These are phyloP conservation scores for Wickerhamiella bombiphila DNA, from an alignment of 805 yeast genomes.

Conservation along the genomic window DNA sequence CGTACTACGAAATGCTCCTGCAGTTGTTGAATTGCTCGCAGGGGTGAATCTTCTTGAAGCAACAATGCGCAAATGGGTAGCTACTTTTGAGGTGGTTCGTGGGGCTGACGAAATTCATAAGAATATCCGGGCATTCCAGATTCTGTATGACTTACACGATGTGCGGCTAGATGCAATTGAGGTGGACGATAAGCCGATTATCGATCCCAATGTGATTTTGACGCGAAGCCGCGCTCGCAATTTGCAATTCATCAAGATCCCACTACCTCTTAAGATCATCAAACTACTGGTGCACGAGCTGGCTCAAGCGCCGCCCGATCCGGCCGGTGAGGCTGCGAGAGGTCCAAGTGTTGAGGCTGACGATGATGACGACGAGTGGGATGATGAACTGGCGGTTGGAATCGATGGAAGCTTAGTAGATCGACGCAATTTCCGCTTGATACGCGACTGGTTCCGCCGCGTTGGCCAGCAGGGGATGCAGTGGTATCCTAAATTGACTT, in stretches of 20 bases:
- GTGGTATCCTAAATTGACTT: slow-evolving; percentile 13
- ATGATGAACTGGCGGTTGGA: slow-evolving; percentile 20
- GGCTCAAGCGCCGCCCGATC: slow-evolving; percentile 34
- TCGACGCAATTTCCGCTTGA: slow-evolving; percentile 14
- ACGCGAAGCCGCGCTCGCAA: slow-evolving; percentile 72
- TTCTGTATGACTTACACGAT: slow-evolving; percentile 47
- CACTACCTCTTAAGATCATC: slow-evolving; percentile 58
- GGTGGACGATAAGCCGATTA: slow-evolving; percentile 61
- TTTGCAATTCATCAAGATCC: slow-evolving; percentile 46
- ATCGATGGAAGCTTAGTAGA: slow-evolving; percentile 17
- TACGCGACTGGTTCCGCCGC: slow-evolving; percentile 19
- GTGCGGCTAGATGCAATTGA: slow-evolving; percentile 33
- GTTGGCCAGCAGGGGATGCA: slow-evolving; percentile 11
- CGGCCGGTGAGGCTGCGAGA: slow-evolving; percentile 16
- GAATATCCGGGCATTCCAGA: slow-evolving; percentile 54
- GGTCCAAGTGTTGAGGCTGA: slow-evolving; percentile 24
- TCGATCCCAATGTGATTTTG: slow-evolving; percentile 47
- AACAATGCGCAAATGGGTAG: slow-evolving; percentile 69
- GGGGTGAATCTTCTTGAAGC: slow-evolving; percentile 34
- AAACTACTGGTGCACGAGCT: slow-evolving; percentile 59
- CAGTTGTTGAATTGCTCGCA: slow-evolving; percentile 48
- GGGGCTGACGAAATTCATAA: slow-evolving; percentile 61
- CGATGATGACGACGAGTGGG: slow-evolving; percentile 30
- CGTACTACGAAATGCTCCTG: slow-evolving; percentile 44
- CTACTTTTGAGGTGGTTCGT: slow-evolving; percentile 62